A percentile compares a stretch with the other conserved stretches of the same genome.
These are phyloP conservation scores for Rhynchospora pubera DNA, from an alignment of 176 grass and related monocot species.

Conservation along the genomic window DNA sequence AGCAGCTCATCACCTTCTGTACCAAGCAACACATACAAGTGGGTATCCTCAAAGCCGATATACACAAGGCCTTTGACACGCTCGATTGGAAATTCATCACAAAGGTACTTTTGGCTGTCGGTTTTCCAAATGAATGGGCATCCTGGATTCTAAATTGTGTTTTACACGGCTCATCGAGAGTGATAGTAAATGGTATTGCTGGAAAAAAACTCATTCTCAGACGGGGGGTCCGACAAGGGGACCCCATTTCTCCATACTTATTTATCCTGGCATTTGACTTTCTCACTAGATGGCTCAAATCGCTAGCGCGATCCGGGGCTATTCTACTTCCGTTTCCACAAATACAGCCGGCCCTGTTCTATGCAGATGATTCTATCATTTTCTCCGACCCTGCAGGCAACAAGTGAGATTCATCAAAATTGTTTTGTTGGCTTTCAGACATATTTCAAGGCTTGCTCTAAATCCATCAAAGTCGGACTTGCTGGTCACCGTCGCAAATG, in stretches of 20 bases:
- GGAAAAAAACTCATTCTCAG: neutral
- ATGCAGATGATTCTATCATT: too few relatives aligned
- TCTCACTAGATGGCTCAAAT: neutral
- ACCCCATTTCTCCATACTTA: neutral
- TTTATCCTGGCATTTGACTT: neutral
- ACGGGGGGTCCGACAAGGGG: neutral
- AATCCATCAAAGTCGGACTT: too few relatives aligned
- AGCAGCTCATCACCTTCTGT: neutral
- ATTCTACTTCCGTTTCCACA: too few relatives aligned
- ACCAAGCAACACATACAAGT: too few relatives aligned
- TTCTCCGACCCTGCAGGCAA: too few relatives aligned
- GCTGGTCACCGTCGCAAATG: too few relatives aligned
- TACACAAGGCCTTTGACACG: too few relatives aligned
- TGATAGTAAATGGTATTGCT: neutral
- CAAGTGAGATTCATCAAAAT: too few relatives aligned
- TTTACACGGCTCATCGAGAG: neutral
- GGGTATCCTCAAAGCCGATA: neutral
- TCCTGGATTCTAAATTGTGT: neutral
- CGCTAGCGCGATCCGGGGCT: too few relatives aligned
- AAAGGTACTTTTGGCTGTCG: neutral
- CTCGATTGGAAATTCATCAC: neutral
- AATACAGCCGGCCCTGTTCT: too few relatives aligned
- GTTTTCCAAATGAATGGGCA: neutral
- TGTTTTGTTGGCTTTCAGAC: too few relatives aligned
- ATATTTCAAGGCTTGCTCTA: too few relatives aligned